Base-by-base conservation (phyloP, 108 stramenopile genomes). In the Discostella pseudostelligera region DNA sequence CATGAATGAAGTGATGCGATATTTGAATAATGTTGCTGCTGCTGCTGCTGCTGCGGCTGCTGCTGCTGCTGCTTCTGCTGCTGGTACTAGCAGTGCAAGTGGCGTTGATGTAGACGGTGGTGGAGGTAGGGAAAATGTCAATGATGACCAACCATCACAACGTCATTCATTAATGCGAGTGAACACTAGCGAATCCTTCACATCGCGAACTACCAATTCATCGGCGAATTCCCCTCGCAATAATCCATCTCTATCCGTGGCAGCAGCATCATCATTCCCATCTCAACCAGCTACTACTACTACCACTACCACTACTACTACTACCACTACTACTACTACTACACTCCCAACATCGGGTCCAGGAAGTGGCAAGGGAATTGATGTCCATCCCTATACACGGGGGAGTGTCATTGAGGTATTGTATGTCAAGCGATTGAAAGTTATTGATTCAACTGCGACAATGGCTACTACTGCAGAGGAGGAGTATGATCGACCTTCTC, bases 341-440 rank as follows among this genome's bases (percentile, higher is more conserved):
- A 32, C 26, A 13, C 44, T 5, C 7, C 63, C 69, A 7, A 55
- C 51, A 13, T 62, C 68, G 0, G 75, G 67, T 9, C 75, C 67
- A 1, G 75, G 75, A 13, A 74, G 53, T 45, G 78, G 78, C 9
- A 71, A 73, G 65, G 58, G 59, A 43, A 84, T 85, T 51, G 93
- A 95, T 58, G 55, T 72, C 9, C 93, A 95, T 72, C 93, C 93
- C 9, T 95, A 73, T 53, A 73, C 83, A n/a, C 87, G 93, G 17
- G 85, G 87, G 14, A 77, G 83, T 65, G 88, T 95, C 39, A 92
- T 95, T 70, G 90, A 91, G 74, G 93, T 95, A 0, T 59, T 74
- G 65, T 80, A 91, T 69, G 69, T 60, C 24, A 69, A 13, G 72
- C 68, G 62, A 44, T 81, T 61, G 62, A 42, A 78, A 25, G 72